Conservation (phyloP, 371 early-diverging fungal genomes). For the Globomyces sp. region DNA sequence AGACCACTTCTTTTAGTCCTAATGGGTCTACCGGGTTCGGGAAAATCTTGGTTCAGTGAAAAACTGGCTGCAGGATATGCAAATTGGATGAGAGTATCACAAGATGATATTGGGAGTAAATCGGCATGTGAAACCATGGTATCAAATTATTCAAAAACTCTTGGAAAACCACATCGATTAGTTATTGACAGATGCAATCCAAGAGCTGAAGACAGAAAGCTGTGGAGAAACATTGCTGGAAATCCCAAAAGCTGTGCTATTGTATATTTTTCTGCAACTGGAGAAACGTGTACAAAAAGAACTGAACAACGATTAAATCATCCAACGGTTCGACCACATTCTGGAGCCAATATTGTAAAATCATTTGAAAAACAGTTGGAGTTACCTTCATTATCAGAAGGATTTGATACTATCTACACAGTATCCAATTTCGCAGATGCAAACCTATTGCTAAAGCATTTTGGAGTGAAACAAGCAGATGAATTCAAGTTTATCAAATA, state of each 20-base stretch:
- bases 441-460: slow-evolving; percentile 17
- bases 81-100: slow-evolving; percentile 41
- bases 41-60: slow-evolving; percentile 40
- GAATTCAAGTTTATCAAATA: slow-evolving; percentile 31
- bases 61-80: slow-evolving; percentile 20
- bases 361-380: slow-evolving; percentile 25
- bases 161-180: slow-evolving; percentile 28
- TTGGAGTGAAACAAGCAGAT: slow-evolving; percentile 18
- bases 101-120: slow-evolving; percentile 46
- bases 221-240: slow-evolving; percentile 39
- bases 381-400: not conserved
- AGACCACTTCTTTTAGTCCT: slow-evolving; percentile 41
- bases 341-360: slow-evolving; percentile 34
- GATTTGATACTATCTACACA: slow-evolving; percentile 20
- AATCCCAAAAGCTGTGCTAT: slow-evolving; percentile 31
- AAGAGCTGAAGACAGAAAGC: slow-evolving; percentile 36
- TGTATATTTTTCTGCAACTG: slow-evolving; percentile 41
- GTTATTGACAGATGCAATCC: slow-evolving; percentile 52
- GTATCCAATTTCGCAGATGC: slow-evolving; percentile 23
- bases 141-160: not conserved
- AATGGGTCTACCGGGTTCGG: slow-evolving; percentile 48
- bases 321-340: slow-evolving; percentile 39
- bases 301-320: slow-evolving; percentile 37
- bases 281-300: slow-evolving; percentile 39
- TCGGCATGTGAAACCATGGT: slow-evolving; percentile 28